Conservation (phyloP, 805 yeast species). For the Pichia pseudocactophila region DNA sequence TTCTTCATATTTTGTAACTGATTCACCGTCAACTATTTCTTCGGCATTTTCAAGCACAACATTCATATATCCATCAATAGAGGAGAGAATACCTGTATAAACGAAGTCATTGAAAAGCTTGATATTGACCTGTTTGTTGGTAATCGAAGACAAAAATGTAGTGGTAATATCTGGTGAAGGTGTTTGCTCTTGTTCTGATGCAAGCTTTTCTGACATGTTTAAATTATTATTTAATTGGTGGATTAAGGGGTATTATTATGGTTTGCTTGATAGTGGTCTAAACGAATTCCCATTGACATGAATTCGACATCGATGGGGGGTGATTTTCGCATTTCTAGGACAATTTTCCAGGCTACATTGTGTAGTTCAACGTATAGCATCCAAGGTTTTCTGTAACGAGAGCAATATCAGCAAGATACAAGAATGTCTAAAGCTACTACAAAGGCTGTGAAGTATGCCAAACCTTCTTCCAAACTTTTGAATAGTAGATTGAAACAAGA, state of each 20-base stretch:
- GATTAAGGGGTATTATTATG: too few species aligned
- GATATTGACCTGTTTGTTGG: constrained; percentile 73
- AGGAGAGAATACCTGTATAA: constrained; percentile 56
- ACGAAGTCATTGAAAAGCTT: constrained; percentile 82
- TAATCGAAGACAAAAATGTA: constrained; percentile 64
- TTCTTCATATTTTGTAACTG: constrained; percentile 53
- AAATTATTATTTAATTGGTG: not conserved
- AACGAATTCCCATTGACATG: too few species aligned
- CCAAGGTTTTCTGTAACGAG: too few species aligned
- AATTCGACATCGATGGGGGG: too few species aligned
- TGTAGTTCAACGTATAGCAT: too few species aligned
- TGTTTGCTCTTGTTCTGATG: not conserved
- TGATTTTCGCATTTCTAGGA: too few species aligned
- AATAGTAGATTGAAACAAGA: constrained; percentile 20
- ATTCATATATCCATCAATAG: constrained; percentile 96
- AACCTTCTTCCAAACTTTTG: constrained; percentile 18
- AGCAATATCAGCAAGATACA: not conserved
- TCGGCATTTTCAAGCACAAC: constrained; percentile 73
- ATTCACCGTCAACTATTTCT: constrained; percentile 48
- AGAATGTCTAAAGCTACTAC: constrained; percentile 3
- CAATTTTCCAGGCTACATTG: too few species aligned
- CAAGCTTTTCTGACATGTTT: not conserved
- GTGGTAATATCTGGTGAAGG: constrained; percentile 10
- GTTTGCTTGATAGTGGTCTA: too few species aligned
- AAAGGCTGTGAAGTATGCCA: constrained; percentile 8